phyloP scores from a whole-genome alignment of 2,329 filamentous ascomycete genomes.

The Fusarium solani-melongenae region DNA sequence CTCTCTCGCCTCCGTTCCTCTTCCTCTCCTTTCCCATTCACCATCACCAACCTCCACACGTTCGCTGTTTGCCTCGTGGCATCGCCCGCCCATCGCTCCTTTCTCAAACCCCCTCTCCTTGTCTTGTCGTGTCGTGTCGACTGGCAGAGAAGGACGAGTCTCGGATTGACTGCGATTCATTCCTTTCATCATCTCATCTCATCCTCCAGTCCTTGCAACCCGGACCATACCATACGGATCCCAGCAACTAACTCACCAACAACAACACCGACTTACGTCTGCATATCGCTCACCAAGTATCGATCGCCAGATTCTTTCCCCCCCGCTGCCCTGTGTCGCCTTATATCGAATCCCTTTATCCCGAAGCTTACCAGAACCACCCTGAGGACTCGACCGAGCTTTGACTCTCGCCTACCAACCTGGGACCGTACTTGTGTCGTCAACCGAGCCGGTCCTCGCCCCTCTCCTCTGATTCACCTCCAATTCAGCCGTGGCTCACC shows the following conservation, averaged over 20 bases:
- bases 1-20: conserved; percentile 14
- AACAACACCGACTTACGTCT: conserved; percentile 34
- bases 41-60: conserved; percentile 15
- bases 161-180: conserved; percentile 26
- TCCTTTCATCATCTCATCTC: conserved; percentile 28
- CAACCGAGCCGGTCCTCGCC: background rate
- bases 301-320: conserved; percentile 21
- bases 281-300: conserved; percentile 41
- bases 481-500: background rate
- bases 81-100: conserved; percentile 21
- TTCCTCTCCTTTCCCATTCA: conserved; percentile 20
- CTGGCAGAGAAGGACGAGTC: conserved; percentile 16
- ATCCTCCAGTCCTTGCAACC: conserved; percentile 25
- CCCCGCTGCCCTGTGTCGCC: background rate
- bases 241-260: conserved; percentile 20
- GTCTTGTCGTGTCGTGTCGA: conserved; percentile 2
- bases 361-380: background rate
- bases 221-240: conserved; percentile 19
- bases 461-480: background rate
- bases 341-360: background rate
- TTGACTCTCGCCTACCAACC: background rate
- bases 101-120: conserved; percentile 16
- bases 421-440: background rate
- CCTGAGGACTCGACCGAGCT: background rate
- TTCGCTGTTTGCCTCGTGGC: conserved; percentile 25